Base-by-base conservation (phyloP, 441 rosid species). In the Eutrema salsugineum region DNA sequence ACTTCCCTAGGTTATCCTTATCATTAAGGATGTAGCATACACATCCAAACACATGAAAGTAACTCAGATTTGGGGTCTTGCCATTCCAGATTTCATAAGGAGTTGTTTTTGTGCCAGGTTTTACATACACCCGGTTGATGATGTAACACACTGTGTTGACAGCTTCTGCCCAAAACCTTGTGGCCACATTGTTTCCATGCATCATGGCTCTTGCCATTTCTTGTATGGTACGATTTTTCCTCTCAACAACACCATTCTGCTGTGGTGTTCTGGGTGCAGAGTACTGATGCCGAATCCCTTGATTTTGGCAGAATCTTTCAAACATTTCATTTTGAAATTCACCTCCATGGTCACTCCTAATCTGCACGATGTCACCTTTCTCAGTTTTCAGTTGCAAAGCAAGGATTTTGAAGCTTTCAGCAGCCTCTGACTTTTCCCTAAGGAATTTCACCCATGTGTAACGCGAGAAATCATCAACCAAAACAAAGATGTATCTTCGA, bases 71-170 rank as follows among this genome's bases (percentile, higher is more conserved):
- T 3, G 24, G 24, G 1, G 22, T 17, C 2, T 46, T 46, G 2
- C 50, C 46, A 0, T 46, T 46, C 50, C 11, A 46, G 0, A 17
- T 1, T 7, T 16, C 11, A 2, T 46, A 46, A 0, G 17, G 17
- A 0, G 47, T 42, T 5, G 0, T 14, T 0, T 5, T 14, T 1
- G 16, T 1, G 0, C 50, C 11, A 0, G 7, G 19, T 1, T 2
- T 7, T 0, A 46, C 50, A 46, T 46, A 46, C 0, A 46, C 24
- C 3, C 11, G 2, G 5, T 46, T 46, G 5, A 46, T 44, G 3
- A 44, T 15, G 3, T 44, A 44, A 1, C 10, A 15, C 1, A 20
- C 10, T 0, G 10, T 44, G 10, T 8, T 44, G 2, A 44, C 0
- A 1, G 48, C 20, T 6, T 15, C 48, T 2, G 20, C 20, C 48